Evolutionary conservation across 257 asterid genomes (phyloP).

Genomic region (Solanum pimpinellifolium): DNA sequence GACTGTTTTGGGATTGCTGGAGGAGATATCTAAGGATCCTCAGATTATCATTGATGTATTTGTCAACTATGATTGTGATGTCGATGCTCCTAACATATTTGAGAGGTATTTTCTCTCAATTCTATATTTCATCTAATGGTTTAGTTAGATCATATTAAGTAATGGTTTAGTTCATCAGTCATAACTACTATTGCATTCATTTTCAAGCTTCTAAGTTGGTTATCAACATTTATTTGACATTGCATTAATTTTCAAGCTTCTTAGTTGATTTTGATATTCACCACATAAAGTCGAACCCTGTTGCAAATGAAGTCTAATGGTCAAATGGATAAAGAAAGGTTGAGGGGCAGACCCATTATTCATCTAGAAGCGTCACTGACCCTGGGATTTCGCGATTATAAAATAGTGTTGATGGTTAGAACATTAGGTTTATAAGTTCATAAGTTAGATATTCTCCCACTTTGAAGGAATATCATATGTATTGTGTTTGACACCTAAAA

Average conservation of each 20-base stretch:
- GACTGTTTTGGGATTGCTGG: slow-evolving; percentile 81
- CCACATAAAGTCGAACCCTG: not conserved
- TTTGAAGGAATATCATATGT: not conserved
- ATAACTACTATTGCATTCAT: not conserved
- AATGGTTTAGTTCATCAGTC: not conserved
- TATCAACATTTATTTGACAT: not conserved
- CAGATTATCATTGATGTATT: slow-evolving; percentile 73
- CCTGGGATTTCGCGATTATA: not conserved
- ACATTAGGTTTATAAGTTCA: not conserved
- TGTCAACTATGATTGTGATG: slow-evolving; percentile 96
- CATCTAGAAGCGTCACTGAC: not conserved
- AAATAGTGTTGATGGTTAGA: not conserved
- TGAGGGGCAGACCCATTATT: not conserved
- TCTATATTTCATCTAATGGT: not conserved
- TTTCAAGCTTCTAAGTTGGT: not conserved
- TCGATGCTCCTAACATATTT: slow-evolving; percentile 95
- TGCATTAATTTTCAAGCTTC: not conserved
- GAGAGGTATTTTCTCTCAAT: slow-evolving; percentile 50
- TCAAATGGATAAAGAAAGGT: not conserved
- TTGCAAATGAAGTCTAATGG: not conserved
- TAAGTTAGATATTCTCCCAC: not conserved
- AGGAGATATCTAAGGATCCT: slow-evolving; percentile 71
- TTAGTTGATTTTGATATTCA: not conserved
- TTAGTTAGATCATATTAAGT: not conserved
- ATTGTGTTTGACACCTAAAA: not conserved